Base-by-base conservation (phyloP, 495 filamentous ascomycete species). In the Trichoderma reesei region DNA sequence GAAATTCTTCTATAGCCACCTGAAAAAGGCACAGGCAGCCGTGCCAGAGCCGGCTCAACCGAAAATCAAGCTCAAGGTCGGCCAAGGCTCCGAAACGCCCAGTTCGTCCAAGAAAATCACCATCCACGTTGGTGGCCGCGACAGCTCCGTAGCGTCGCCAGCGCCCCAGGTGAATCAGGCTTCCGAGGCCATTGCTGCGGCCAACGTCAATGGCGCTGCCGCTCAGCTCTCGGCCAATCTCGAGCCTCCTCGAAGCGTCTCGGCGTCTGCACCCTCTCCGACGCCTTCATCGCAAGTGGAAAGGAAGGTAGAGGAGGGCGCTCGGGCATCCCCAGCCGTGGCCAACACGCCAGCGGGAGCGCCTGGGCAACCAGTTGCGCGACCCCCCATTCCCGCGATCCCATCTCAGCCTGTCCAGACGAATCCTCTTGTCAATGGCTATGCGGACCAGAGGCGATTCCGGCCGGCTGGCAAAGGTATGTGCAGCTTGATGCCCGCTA, bases 11-110 rank as follows among this genome's bases (percentile, higher is more conserved):
- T 74, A 83, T 34, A 75, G 81, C 38, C 79, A 85, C 37, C 68
- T 96, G 14, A 82, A 78, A 41, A 83, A 89, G 67, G 91, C 90
- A 2, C 92, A 89, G 71, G 70, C 77, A 36, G 77, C 75, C 48
- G 82, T 86, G 10, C 76, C 78, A 33, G 87, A 91, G 68, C 83
- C 88, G 7, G 73, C 82, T 38, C 86, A 88, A 66, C 85, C 87
- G 38, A 90, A 89, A 71, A 85, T 95, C 66, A 92, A 90, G 68
- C 77, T 94, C 41, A 91, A 90, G 72, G 77, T 91, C 68, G 74
- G 72, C 1, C 66, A 71, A 5, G 72, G 70, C 18, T 65, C 70
- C 56, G 76, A 79, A 26, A 71, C 71, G 3, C 71, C 78, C 6
- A 62, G 65, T 13, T 61, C 66, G 34, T 71, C 72, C 61, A 66